Percentiles rank a stretch among this genome's conserved stretches.
Conservation (phyloP, 2,329 filamentous ascomycete genomes). For the Pseudomassariella vexata region DNA sequence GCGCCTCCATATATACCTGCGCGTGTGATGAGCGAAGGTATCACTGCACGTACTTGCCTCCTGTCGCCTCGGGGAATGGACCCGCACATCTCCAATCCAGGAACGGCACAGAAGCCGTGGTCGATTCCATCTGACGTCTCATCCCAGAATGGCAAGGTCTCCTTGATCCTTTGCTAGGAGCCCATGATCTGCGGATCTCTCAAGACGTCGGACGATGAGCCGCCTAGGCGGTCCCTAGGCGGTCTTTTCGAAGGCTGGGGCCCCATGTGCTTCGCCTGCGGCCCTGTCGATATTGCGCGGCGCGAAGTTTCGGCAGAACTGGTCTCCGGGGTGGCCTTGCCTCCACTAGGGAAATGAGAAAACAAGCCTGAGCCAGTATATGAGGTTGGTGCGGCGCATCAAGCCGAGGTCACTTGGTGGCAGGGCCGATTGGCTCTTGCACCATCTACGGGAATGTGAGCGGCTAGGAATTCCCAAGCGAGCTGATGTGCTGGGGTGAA, state of each 20-base stretch:
- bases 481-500: too few species aligned
- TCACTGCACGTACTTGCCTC: not conserved
- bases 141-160: slow-evolving; percentile 12
- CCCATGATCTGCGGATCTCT: slow-evolving; percentile 15
- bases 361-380: too few species aligned
- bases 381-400: too few species aligned
- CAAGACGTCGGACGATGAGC: slow-evolving; percentile 7
- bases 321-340: slow-evolving; percentile 2
- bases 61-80: not conserved
- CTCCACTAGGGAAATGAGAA: not conserved
- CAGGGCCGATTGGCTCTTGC: slow-evolving; percentile 4
- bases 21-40: not conserved
- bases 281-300: not conserved
- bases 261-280: not conserved
- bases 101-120: slow-evolving; percentile 8
- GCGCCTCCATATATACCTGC: slow-evolving; percentile 20
- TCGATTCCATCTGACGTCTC: slow-evolving; percentile 17
- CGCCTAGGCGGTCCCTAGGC: slow-evolving; percentile 12
- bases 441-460: too few species aligned
- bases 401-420: too few species aligned
- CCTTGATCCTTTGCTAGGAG: slow-evolving; percentile 11
- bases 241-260: not conserved
- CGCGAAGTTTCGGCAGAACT: slow-evolving; percentile 1
- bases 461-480: too few species aligned
- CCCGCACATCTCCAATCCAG: not conserved